Evolutionary conservation across 176 grass and related monocot species (phyloP), one percentile per base, ranked within the genome.

Genomic region (Triticum dicoccoides): DNA sequence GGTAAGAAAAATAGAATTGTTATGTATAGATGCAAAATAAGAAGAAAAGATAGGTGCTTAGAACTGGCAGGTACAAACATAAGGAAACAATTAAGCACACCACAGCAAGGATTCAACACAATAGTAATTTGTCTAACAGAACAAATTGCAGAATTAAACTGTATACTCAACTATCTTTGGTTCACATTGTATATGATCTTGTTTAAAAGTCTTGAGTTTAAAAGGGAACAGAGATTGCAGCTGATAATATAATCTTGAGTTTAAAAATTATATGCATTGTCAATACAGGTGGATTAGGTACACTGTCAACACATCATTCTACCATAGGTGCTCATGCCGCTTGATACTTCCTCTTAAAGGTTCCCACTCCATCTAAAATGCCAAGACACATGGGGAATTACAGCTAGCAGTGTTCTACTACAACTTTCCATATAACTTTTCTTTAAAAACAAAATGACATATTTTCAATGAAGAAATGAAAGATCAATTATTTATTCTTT

Each of bases 341-440:
- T 98, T 98, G 68, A 98, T 96, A 87, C 96, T 98, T 86, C 96
- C 96, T 52, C 90, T 87, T 61, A 98, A 87, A 39, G 93, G 91
- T 84, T 98, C 94, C 94, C 38, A 10, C 85, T 91, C 96, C 93
- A 98, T 92, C 96, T 96, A 92, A 74, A 77, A 85, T 54, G 79
- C 49, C 5, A 11, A 66, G 11, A 17, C 10, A 61, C 12, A 89
- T 59, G 39, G 33, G 41, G 18, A 83, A 73, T 52, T 44, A 65
- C 14, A 34, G 49, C 76, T 24, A 56, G 10, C 34, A 73, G 65
- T 72, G 58, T 10, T 64, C 37, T 17, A 21, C 38, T 52, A 69
- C 18, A 25, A 25, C 25, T 25, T 25, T 25, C 1, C 25, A 25
- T 25, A 25, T 25, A 2, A 77, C 0, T 79, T 72, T 64, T 14